phyloP scores from a whole-genome alignment of 345 rosid genomes.

The Balakata baccata region DNA sequence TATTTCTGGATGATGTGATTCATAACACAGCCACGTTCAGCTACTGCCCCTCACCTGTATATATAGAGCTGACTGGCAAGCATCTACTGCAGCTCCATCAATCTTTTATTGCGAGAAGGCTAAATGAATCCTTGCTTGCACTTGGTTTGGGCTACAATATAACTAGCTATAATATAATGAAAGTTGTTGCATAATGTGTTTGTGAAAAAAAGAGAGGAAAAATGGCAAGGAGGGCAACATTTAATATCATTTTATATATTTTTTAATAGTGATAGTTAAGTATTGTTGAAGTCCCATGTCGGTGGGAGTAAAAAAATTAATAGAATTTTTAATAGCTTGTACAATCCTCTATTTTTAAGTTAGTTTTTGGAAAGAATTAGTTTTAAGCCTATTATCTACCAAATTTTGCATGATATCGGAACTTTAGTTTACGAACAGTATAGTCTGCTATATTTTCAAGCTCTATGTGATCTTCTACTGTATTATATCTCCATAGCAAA shows the following conservation, averaged over 20 bases:
- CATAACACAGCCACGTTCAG: not conserved
- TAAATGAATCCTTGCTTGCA: constrained; percentile 31
- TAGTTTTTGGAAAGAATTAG: too few relatives aligned
- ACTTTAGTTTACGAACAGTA: too few relatives aligned
- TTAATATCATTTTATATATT: not conserved
- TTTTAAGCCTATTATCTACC: too few relatives aligned
- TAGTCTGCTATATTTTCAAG: too few relatives aligned
- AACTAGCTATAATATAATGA: not conserved
- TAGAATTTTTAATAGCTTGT: too few relatives aligned
- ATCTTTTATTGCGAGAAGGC: constrained; percentile 13
- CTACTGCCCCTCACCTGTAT: constrained; percentile 14
- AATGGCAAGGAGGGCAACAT: not conserved
- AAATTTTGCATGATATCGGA: too few relatives aligned
- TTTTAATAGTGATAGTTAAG: not conserved
- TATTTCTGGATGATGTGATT: too few relatives aligned
- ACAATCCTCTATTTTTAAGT: too few relatives aligned
- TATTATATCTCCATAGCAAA: too few relatives aligned
- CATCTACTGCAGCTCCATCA: constrained; percentile 1
- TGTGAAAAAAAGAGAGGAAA: not conserved
- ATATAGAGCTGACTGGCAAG: constrained; percentile 21
- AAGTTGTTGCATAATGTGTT: not conserved
- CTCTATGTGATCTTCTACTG: too few relatives aligned
- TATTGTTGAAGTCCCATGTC: too few relatives aligned
- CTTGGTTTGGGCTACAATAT: constrained; percentile 22
- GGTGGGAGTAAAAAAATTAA: too few relatives aligned